Base-by-base conservation (phyloP, 2,329 filamentous ascomycete genomes). In the Talaromyces islandicus region DNA sequence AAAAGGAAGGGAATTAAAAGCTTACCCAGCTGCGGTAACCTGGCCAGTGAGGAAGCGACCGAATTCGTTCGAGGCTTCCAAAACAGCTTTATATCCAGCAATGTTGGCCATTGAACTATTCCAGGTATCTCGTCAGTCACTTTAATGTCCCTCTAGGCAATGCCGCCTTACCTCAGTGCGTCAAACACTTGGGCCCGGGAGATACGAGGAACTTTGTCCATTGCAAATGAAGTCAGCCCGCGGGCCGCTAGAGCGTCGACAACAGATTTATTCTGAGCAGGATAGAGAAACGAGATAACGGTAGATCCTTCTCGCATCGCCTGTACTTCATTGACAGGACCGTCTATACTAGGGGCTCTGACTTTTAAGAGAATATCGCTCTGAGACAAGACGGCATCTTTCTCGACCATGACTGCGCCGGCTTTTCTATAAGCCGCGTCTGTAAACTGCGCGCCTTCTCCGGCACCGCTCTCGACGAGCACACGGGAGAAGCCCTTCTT, bases 191-290 rank as follows among this genome's bases (percentile, higher is more conserved):
- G 92, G 1, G 92, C 91, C 53, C 92, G 85, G 1, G 91, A 95
- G 67, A 96, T 96, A 46, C 92, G 86, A 17, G 92, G 92, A 57
- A 96, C 88, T 86, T 92, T 88, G 71, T 96, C 92, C 91, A 96
- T 96, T 24, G 92, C 91, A 70, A 96, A 94, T 17, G 85, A 79
- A 0, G 90, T 95, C 1, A 88, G 86, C 29, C 88, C 88, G 54
- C 85, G 85, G 41, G 81, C 80, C 27, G 90, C 87, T 62, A 95
- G 83, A 61, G 85, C 86, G 62, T 91, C 84, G 10, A 96, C 88
- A 6, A 93, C 77, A 9, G 84, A 79, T 73, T 85, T 87, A 74
- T 95, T 95, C 76, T 93, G 90, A 7, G 86, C 82, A 0, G 91
- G 91, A 70, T 95, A 91, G 29, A 96, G 76, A 70, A 96, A 90